Evolutionary conservation across 345 rosid species (phyloP).

Genomic region (Eucalyptus sideroxylon): DNA sequence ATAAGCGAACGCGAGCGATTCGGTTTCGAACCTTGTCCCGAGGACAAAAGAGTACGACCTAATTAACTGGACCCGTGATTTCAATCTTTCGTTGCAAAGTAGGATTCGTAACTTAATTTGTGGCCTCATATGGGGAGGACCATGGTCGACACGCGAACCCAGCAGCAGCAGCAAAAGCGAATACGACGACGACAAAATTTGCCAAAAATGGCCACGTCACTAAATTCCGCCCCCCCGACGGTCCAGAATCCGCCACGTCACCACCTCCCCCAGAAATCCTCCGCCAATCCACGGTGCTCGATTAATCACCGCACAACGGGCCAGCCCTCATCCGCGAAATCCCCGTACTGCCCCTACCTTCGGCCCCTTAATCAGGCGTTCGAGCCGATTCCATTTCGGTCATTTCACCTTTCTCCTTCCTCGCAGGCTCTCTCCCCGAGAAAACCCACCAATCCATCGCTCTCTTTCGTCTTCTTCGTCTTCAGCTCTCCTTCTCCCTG

Average conservation of each 20-base stretch:
- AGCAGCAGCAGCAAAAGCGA: not conserved
- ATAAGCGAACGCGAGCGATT: not conserved
- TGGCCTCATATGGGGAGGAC: not conserved
- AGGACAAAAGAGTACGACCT: not conserved
- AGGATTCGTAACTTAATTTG: not conserved
- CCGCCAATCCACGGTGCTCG: not conserved
- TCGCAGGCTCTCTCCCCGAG: not conserved
- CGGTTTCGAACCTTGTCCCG: not conserved
- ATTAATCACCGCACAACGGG: not conserved
- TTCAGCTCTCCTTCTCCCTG: not conserved
- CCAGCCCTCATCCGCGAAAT: not conserved
- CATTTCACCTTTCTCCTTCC: not conserved
- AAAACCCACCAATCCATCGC: not conserved
- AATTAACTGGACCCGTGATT: not conserved
- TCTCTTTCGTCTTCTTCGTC: not conserved
- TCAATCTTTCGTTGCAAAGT: not conserved
- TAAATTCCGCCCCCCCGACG: not conserved
- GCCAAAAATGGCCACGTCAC: not conserved
- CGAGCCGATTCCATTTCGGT: not conserved
- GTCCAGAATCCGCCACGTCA: not conserved
- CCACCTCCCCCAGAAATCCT: not conserved
- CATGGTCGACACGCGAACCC: not conserved
- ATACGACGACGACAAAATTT: not conserved
- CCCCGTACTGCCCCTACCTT: not conserved
- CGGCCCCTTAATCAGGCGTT: not conserved